These are phyloP conservation scores for Blumeria hordei DNA, from an alignment of 2,329 filamentous ascomycete species.

Conservation along the genomic window DNA sequence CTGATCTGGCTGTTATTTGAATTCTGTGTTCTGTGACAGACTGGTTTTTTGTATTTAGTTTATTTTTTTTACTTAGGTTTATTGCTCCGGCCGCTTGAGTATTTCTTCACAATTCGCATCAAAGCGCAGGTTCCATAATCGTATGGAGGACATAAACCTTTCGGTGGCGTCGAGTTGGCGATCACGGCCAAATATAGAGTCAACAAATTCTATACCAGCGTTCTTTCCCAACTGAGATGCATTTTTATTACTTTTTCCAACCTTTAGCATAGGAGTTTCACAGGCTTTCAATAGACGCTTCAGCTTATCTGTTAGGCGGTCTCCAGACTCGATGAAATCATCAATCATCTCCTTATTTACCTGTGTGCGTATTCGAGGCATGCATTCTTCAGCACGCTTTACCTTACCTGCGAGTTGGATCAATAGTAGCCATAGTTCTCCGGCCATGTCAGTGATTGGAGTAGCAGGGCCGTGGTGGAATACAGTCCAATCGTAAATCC, in stretches of 20 bases:
- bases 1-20: too few relatives aligned
- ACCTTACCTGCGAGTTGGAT: slow-evolving; percentile 88
- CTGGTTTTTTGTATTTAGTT: not conserved
- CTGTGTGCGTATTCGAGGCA: slow-evolving; percentile 43
- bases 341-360: slow-evolving; percentile 63
- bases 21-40: too few relatives aligned
- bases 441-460: slow-evolving; percentile 73
- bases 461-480: slow-evolving; percentile 63
- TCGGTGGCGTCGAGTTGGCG: slow-evolving; percentile 75
- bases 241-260: slow-evolving; percentile 50
- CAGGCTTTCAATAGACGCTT: slow-evolving; percentile 72
- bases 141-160: slow-evolving; percentile 53
- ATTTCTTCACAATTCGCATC: slow-evolving; percentile 92
- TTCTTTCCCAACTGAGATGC: slow-evolving; percentile 63
- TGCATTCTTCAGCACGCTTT: slow-evolving; percentile 64
- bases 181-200: slow-evolving; percentile 83
- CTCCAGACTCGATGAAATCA: slow-evolving; percentile 74
- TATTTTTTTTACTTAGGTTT: slow-evolving; percentile 3
- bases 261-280: slow-evolving; percentile 86
- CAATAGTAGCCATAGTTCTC: slow-evolving; percentile 81
- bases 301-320: slow-evolving; percentile 66
- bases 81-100: slow-evolving; percentile 28
- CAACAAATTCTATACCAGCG: slow-evolving; percentile 82
- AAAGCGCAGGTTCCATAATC: slow-evolving; percentile 66
- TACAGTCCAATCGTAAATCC: slow-evolving; percentile 99